phyloP scores from a whole-genome alignment of 306 rosid genomes.

The Carpinus fangiana region DNA sequence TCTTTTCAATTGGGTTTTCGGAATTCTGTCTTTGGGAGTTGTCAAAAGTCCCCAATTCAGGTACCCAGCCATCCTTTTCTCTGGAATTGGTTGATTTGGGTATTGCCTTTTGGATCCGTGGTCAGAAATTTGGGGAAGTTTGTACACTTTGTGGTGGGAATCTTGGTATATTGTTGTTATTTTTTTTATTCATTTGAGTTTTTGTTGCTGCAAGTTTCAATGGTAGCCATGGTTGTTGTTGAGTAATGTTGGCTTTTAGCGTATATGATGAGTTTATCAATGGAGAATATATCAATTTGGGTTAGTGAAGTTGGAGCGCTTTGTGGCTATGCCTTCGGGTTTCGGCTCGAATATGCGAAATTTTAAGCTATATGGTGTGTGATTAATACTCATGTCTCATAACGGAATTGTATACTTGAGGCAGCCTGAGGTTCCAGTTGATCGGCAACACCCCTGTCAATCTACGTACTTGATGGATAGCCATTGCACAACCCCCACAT shows the following conservation, averaged over 20 bases:
- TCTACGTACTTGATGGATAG: conserved; percentile 66
- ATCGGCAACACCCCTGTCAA: conserved; percentile 40
- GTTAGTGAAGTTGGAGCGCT: conserved; percentile 5
- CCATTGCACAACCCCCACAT: conserved; percentile 51
- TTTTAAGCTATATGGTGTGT: conserved; percentile 33
- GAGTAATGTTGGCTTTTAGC: conserved; percentile 16
- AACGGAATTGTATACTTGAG: conserved; percentile 56
- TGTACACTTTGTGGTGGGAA: background rate
- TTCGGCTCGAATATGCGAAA: conserved; percentile 14
- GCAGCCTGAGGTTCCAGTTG: conserved; percentile 46
- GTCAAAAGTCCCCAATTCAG: conserved; percentile 24
- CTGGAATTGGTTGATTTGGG: conserved; percentile 10
- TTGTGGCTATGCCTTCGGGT: conserved; percentile 1
- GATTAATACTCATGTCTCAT: conserved; percentile 57
- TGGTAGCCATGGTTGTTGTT: conserved; percentile 22
- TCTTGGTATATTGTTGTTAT: background rate
- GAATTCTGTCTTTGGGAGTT: conserved; percentile 21
- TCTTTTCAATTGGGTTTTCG: conserved; percentile 21
- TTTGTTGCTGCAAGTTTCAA: background rate
- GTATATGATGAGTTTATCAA: conserved; percentile 27
- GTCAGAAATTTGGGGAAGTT: conserved; percentile 1
- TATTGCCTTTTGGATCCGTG: conserved; percentile 33
- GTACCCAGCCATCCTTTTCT: conserved; percentile 32
- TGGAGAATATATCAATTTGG: conserved; percentile 22
- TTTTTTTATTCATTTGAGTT: background rate